Conservation (phyloP, 306 rosid genomes). For the Quercus agrifolia region DNA sequence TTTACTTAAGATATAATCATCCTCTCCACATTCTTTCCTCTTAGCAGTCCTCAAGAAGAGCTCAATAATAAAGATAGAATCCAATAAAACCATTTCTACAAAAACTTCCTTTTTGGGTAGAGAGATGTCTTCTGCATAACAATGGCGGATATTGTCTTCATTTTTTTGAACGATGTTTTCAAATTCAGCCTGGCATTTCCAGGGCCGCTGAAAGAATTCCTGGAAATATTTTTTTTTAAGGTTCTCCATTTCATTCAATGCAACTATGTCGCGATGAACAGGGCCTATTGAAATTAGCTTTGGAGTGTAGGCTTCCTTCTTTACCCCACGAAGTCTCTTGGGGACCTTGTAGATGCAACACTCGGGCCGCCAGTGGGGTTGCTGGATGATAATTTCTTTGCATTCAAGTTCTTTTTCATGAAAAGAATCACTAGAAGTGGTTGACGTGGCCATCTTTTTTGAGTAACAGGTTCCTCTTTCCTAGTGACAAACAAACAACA, state of each 20-base stretch:
- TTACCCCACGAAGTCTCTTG: slow-evolving; percentile 11
- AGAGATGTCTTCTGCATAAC: neutral
- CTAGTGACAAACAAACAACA: too few species aligned
- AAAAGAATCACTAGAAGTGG: neutral
- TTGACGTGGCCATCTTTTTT: too few species aligned
- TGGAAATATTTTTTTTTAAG: neutral
- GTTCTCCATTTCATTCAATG: neutral
- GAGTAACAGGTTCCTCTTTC: too few species aligned
- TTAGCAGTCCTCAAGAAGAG: neutral
- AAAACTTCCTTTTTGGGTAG: neutral
- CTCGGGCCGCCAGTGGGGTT: too few species aligned
- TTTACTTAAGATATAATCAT: neutral
- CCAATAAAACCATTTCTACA: neutral
- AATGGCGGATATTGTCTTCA: neutral
- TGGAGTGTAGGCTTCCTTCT: slow-evolving; percentile 17
- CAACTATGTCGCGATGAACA: slow-evolving; percentile 3
- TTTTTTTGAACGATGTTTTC: neutral
- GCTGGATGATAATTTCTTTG: neutral
- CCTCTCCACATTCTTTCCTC: neutral
- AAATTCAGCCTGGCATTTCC: neutral
- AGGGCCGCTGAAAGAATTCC: neutral
- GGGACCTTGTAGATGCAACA: slow-evolving; percentile 10
- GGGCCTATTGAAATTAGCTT: slow-evolving; percentile 21
- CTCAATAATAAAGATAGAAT: slow-evolving; percentile 24
- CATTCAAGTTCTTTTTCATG: neutral